Evolutionary conservation across 1,139 yeast species (phyloP).

Genomic region (Meyerozyma elateridarum): DNA sequence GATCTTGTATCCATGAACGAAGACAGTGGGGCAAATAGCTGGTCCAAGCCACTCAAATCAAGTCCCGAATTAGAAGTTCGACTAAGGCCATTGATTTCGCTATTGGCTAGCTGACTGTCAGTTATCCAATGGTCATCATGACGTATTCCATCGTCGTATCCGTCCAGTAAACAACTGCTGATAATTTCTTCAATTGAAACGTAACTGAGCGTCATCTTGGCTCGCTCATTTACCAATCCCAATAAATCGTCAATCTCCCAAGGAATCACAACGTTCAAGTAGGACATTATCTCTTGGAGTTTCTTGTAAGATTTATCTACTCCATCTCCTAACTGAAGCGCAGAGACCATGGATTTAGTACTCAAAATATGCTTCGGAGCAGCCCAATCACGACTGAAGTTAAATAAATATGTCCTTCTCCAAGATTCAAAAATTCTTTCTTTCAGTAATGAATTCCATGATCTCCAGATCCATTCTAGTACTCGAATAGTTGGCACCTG

Average conservation of each 20-base stretch:
- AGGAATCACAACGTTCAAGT: constrained; percentile 45
- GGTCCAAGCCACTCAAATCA: no score
- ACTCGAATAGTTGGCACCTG: constrained; percentile 49
- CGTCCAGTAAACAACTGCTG: constrained; percentile 54
- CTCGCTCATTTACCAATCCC: constrained; percentile 55
- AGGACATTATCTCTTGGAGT: constrained; percentile 38
- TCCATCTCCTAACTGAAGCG: neutral
- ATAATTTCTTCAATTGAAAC: constrained; percentile 62
- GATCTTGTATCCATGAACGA: no score
- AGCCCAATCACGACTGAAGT: constrained; percentile 11
- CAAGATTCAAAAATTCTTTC: constrained; percentile 49
- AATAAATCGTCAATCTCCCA: constrained; percentile 57
- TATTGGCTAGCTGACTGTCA: constrained; percentile 1
- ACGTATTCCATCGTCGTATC: neutral
- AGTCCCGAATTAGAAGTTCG: no score
- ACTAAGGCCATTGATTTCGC: no score
- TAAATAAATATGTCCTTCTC: constrained; percentile 34
- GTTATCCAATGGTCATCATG: constrained; percentile 2
- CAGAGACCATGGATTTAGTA: neutral
- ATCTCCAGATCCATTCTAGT: constrained; percentile 51
- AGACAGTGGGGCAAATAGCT: no score
- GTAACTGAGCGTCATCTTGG: constrained; percentile 49
- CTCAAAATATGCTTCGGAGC: neutral
- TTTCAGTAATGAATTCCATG: constrained; percentile 50
- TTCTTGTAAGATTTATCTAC: constrained; percentile 25